Percentiles rank a stretch among this genome's conserved stretches.
phyloP scores from a whole-genome alignment of 495 filamentous ascomycete genomes.

The Pseudotulostoma volvatum region DNA sequence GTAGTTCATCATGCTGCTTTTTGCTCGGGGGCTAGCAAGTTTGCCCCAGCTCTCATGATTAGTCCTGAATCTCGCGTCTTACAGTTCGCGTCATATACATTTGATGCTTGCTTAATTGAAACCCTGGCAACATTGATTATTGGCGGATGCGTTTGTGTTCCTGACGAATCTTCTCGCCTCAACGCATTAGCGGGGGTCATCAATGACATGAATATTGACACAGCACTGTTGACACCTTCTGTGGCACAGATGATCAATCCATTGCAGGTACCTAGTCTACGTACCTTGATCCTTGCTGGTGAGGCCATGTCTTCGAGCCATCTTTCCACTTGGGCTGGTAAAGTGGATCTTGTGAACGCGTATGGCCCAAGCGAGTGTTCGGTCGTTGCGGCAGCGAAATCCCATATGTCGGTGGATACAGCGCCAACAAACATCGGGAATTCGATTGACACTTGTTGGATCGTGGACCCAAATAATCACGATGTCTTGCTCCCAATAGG shows the following conservation, averaged over 20 bases:
- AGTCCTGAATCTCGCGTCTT: constrained; percentile 14
- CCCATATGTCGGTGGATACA: constrained; percentile 2
- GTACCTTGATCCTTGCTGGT: constrained; percentile 21
- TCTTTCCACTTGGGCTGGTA: constrained; percentile 27
- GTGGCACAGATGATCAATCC: constrained; percentile 22
- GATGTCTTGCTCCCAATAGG: constrained; percentile 33
- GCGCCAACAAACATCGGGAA: constrained; percentile 9
- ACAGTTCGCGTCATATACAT: constrained; percentile 28
- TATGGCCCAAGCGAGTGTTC: constrained; percentile 29
- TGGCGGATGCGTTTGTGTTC: constrained; percentile 30
- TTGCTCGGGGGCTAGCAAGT: constrained; percentile 4
- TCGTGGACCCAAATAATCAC: constrained; percentile 33
- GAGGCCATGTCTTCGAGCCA: constrained; percentile 27
- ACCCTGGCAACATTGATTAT: constrained; percentile 24
- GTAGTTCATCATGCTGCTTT: constrained; percentile 5
- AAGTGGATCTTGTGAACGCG: constrained; percentile 22
- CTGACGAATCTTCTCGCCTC: constrained; percentile 20
- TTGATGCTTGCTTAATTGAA: constrained; percentile 25
- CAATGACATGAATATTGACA: constrained; percentile 18
- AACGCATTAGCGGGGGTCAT: constrained; percentile 21
- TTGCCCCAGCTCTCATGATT: constrained; percentile 3
- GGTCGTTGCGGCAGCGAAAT: constrained; percentile 15
- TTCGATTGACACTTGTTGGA: constrained; percentile 21
- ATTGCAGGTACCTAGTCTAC: constrained; percentile 15
- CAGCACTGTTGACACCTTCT: constrained; percentile 25